These are phyloP conservation scores for Zanthoxylum bungeanum DNA, from an alignment of 345 rosid species.

Conservation along the genomic window DNA sequence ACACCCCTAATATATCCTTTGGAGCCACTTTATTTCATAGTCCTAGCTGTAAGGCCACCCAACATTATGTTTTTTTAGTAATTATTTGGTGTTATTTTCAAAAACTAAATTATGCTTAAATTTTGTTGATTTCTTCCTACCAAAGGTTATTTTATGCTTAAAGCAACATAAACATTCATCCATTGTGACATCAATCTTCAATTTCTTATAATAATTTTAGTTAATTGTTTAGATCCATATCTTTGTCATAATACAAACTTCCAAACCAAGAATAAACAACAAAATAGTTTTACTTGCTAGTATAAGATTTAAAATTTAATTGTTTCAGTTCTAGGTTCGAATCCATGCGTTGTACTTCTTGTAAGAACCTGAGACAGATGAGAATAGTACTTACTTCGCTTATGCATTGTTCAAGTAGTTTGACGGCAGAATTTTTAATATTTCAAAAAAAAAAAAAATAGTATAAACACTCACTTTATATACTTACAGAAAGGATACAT, in stretches of 20 bases:
- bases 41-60: not conserved
- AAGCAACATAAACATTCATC: slow-evolving; percentile 52
- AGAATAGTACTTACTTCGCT: no score
- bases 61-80: not conserved
- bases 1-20: no score
- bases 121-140: slow-evolving; percentile 39
- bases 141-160: slow-evolving; percentile 32
- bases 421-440: no score
- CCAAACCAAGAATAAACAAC: not conserved
- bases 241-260: not conserved
- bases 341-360: no score
- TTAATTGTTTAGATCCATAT: not conserved
- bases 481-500: slow-evolving; percentile 42
- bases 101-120: not conserved
- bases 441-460: slow-evolving; percentile 17
- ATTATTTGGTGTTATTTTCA: no score
- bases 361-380: no score
- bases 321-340: no score
- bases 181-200: slow-evolving; percentile 23
- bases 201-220: slow-evolving; percentile 4
- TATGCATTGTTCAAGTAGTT: no score
- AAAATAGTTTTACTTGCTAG: no score
- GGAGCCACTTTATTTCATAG: not conserved
- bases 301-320: no score
- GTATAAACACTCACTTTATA: slow-evolving; percentile 36